Percentiles rank a stretch among this genome's conserved stretches.
phyloP scores from a whole-genome alignment of 306 rosid genomes.

The Fragaria iinumae region DNA sequence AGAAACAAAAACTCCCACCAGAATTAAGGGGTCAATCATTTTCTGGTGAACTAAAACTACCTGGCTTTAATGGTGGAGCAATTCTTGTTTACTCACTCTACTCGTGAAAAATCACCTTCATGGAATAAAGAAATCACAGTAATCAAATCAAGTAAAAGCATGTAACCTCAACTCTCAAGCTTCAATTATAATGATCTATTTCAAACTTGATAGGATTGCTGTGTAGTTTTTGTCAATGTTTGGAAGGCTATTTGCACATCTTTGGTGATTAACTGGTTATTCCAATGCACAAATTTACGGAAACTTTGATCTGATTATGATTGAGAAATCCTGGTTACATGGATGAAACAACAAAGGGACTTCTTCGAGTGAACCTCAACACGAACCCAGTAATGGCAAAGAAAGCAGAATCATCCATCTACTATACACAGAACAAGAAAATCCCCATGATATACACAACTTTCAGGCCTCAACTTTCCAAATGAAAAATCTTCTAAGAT shows the following conservation, averaged over 20 bases:
- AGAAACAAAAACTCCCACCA: background rate
- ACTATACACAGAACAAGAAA: constrained; percentile 31
- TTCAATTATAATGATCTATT: background rate
- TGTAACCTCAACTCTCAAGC: background rate
- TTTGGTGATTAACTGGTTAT: background rate
- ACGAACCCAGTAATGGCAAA: constrained; percentile 29
- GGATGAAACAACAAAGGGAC: constrained; percentile 5
- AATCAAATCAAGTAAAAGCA: background rate
- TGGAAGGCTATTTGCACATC: background rate
- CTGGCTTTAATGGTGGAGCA: constrained; percentile 15
- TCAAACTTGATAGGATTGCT: background rate
- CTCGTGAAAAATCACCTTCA: background rate
- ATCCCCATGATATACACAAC: constrained; percentile 26
- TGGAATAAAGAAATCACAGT: background rate
- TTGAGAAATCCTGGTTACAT: constrained; percentile 1
- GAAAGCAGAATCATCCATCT: constrained; percentile 20
- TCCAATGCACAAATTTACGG: background rate
- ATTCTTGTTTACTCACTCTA: background rate
- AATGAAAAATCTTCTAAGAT: constrained; percentile 9
- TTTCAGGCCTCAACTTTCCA: constrained; percentile 20
- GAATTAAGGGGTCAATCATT: constrained; percentile 25
- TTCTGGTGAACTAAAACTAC: constrained; percentile 22
- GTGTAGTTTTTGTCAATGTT: background rate
- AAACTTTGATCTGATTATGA: background rate
- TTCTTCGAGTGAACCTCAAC: constrained; percentile 1